Evolutionary conservation across 495 filamentous ascomycete species (phyloP).

Genomic region (Trichoderma erinaceum): DNA sequence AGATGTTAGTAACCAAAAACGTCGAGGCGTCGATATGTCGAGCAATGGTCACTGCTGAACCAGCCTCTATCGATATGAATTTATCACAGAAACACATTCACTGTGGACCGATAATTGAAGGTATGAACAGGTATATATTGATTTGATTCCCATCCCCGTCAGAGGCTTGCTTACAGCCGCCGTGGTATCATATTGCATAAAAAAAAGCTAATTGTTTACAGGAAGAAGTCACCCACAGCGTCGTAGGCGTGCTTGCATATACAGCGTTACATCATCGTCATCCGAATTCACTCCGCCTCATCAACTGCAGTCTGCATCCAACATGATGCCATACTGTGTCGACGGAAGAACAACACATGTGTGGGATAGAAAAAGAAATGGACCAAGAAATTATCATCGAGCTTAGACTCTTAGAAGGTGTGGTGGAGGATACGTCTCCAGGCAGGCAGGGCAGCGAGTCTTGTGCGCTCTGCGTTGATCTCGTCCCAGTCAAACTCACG

Average conservation of each 20-base stretch:
- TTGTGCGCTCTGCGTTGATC: conserved; percentile 41
- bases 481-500: conserved; percentile 52
- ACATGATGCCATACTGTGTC: neutral
- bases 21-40: too few species aligned
- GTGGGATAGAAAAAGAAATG: neutral
- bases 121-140: conserved; percentile 1
- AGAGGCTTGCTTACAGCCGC: neutral
- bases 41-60: too few species aligned
- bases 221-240: neutral
- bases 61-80: neutral
- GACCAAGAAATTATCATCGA: neutral
- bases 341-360: neutral
- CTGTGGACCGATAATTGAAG: neutral
- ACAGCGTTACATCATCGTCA: conserved; percentile 8
- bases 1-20: too few species aligned
- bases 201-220: conserved; percentile 10
- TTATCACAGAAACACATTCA: neutral
- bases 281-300: neutral
- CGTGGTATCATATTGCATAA: conserved; percentile 10
- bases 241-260: neutral
- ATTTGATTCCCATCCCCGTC: neutral
- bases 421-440: conserved; percentile 43
- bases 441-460: conserved; percentile 41
- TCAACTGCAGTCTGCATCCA: neutral
- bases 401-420: conserved; percentile 37